Percentiles rank a stretch among this genome's conserved stretches.
phyloP scores from a whole-genome alignment of 192 early-diverging fungal species.

The Umbelopsis vinacea region DNA sequence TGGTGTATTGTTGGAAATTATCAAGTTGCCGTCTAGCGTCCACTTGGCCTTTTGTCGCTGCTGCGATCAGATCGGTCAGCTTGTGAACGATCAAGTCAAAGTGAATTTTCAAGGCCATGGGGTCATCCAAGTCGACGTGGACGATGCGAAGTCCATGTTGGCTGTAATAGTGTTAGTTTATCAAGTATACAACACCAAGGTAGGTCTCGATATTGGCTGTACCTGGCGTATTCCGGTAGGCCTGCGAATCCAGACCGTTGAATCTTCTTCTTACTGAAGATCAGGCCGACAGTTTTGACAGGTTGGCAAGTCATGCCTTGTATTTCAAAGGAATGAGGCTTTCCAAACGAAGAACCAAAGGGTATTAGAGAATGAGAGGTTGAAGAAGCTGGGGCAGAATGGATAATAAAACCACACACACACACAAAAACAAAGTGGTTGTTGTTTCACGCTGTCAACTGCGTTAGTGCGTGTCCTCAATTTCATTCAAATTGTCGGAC shows the following conservation, averaged over 20 bases:
- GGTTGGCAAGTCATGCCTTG: constrained; percentile 14
- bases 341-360: neutral
- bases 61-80: constrained; percentile 39
- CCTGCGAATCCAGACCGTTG: constrained; percentile 42
- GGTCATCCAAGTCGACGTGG: constrained; percentile 30
- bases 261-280: constrained; percentile 39
- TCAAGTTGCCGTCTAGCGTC: constrained; percentile 24
- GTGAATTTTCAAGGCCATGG: constrained; percentile 27
- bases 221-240: constrained; percentile 41
- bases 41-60: constrained; percentile 26
- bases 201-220: neutral
- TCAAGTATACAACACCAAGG: neutral
- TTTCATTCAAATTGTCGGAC: too few relatives aligned
- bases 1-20: constrained; percentile 31
- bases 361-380: neutral
- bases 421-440: neutral
- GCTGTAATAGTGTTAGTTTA: neutral
- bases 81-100: constrained; percentile 46
- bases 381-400: neutral
- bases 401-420: neutral
- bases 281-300: constrained; percentile 37
- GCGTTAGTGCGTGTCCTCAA: too few relatives aligned
- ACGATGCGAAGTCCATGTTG: constrained; percentile 31
- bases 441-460: neutral
- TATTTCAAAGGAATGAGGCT: neutral